Percentiles rank a stretch among this genome's conserved stretches.
These are phyloP conservation scores for Caloboletus inedulis DNA, from an alignment of 1,284 basidiomycete species.

Conservation along the genomic window DNA sequence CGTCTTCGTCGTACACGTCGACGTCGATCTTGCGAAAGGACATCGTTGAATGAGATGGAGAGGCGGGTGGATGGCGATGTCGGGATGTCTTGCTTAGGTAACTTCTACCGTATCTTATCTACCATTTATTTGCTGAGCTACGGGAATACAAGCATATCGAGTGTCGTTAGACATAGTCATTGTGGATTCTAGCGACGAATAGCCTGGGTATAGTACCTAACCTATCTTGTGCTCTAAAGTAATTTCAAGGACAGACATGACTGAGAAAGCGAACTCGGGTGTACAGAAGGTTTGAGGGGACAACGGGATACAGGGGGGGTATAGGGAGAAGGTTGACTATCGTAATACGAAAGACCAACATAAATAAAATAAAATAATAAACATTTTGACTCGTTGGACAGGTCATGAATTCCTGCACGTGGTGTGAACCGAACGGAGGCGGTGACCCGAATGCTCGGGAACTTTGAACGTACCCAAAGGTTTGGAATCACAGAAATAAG, in stretches of 20 bases:
- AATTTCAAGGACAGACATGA: neutral
- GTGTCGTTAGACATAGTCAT: too few species aligned
- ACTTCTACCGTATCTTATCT: conserved; percentile 4
- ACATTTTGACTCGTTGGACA: too few species aligned
- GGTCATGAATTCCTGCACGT: too few species aligned
- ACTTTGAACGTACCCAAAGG: too few species aligned
- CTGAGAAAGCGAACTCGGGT: neutral
- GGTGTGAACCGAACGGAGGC: neutral
- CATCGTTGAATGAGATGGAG: conserved; percentile 43
- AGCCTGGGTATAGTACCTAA: neutral
- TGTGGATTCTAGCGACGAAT: neutral
- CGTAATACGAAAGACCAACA: neutral
- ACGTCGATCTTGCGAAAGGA: conserved; percentile 94
- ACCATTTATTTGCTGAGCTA: neutral
- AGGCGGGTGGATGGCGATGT: neutral
- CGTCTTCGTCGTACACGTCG: conserved; percentile 91
- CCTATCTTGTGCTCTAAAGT: neutral
- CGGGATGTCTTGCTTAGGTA: conserved; percentile 7
- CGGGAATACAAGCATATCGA: too few species aligned
- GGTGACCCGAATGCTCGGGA: neutral
- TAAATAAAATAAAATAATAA: neutral
- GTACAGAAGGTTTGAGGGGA: neutral
- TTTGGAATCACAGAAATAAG: neutral
- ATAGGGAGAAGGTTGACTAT: neutral
- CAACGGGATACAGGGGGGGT: neutral